These are phyloP conservation scores for Globisporangium cystogenes DNA, from an alignment of 352 stramenopile genomes.

Conservation along the genomic window DNA sequence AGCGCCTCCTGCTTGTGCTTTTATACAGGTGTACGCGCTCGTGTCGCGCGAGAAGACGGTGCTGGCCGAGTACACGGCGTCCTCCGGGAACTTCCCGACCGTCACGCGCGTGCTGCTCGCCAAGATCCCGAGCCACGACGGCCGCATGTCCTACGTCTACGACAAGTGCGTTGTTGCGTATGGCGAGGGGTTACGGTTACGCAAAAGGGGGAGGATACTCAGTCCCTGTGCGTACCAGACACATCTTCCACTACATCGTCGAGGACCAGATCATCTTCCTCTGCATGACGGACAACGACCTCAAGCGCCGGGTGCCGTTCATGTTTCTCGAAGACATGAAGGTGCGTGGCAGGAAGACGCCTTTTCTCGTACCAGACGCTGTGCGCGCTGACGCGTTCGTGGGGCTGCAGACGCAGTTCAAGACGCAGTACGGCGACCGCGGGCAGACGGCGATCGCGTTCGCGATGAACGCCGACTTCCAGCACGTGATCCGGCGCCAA, in stretches of 20 bases:
- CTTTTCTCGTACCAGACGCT: too few relatives aligned
- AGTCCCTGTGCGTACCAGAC: too few relatives aligned
- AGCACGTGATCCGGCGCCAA: slow-evolving; percentile 89
- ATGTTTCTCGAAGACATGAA: slow-evolving; percentile 98
- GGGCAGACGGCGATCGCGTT: slow-evolving; percentile 94
- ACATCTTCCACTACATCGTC: slow-evolving; percentile 96
- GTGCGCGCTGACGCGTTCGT: too few relatives aligned
- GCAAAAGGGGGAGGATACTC: too few relatives aligned
- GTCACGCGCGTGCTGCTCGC: slow-evolving; percentile 95
- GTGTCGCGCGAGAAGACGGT: slow-evolving; percentile 97
- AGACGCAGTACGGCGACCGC: slow-evolving; percentile 69
- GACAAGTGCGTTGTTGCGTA: slow-evolving; percentile 76
- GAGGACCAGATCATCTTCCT: slow-evolving; percentile 96
- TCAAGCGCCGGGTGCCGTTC: slow-evolving; percentile 96
- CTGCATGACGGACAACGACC: slow-evolving; percentile 96
- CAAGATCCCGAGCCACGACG: slow-evolving; percentile 93
- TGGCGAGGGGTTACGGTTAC: neutral
- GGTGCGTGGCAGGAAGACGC: slow-evolving; percentile 16
- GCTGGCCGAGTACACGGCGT: slow-evolving; percentile 95
- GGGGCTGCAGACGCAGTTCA: slow-evolving; percentile 58
- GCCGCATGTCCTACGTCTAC: slow-evolving; percentile 98
- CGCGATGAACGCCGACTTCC: slow-evolving; percentile 97
- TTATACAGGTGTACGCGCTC: slow-evolving; percentile 95
- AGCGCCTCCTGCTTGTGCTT: too few relatives aligned
- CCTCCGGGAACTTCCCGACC: slow-evolving; percentile 97